A percentile compares a stretch with the other conserved stretches of the same genome.
Evolutionary conservation across 768 basidiomycete genomes (phyloP).

Genomic region (Dentipellis fragilis): DNA sequence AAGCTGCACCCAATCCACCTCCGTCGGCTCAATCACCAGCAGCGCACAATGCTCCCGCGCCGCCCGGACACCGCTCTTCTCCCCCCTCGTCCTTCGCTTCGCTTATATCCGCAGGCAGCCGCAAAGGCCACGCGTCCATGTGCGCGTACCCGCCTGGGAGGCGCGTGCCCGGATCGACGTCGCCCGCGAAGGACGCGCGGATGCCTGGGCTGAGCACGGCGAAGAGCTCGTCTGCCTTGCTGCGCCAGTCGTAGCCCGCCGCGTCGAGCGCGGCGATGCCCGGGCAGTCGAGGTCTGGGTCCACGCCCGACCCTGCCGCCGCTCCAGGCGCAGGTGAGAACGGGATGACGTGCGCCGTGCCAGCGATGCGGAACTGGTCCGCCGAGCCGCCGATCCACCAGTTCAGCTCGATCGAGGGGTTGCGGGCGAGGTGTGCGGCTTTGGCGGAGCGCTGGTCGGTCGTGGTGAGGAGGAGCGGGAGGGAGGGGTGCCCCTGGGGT

Average conservation of each 20-base stretch:
- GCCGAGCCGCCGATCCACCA: slow-evolving; percentile 65
- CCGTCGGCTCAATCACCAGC: slow-evolving; percentile 57
- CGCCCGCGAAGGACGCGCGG: slow-evolving; percentile 66
- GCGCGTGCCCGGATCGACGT: slow-evolving; percentile 44
- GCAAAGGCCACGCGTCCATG: slow-evolving; percentile 50
- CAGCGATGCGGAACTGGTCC: slow-evolving; percentile 69
- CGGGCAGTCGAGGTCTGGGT: slow-evolving; percentile 9
- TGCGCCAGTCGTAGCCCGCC: slow-evolving; percentile 51
- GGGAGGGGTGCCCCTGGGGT: slow-evolving; percentile 28
- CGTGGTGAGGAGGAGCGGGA: slow-evolving; percentile 55
- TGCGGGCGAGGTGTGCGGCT: slow-evolving; percentile 40
- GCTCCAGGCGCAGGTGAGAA: slow-evolving; percentile 24
- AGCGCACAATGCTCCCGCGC: slow-evolving; percentile 65
- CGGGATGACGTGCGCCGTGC: slow-evolving; percentile 46
- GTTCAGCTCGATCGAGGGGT: slow-evolving; percentile 45
- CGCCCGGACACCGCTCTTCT: slow-evolving; percentile 34
- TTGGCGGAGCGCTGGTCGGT: slow-evolving; percentile 73
- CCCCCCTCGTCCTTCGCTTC: slow-evolving; percentile 29
- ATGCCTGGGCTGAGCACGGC: slow-evolving; percentile 46
- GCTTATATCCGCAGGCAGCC: slow-evolving; percentile 33
- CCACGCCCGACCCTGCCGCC: slow-evolving; percentile 24
- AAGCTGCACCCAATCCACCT: slow-evolving; percentile 63
- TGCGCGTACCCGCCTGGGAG: slow-evolving; percentile 45
- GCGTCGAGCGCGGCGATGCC: slow-evolving; percentile 14
- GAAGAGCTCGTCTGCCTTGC: slow-evolving; percentile 50